Evolutionary conservation across 2,329 filamentous ascomycete genomes (phyloP).

Genomic region (Dryadomyces quercivorus): DNA sequence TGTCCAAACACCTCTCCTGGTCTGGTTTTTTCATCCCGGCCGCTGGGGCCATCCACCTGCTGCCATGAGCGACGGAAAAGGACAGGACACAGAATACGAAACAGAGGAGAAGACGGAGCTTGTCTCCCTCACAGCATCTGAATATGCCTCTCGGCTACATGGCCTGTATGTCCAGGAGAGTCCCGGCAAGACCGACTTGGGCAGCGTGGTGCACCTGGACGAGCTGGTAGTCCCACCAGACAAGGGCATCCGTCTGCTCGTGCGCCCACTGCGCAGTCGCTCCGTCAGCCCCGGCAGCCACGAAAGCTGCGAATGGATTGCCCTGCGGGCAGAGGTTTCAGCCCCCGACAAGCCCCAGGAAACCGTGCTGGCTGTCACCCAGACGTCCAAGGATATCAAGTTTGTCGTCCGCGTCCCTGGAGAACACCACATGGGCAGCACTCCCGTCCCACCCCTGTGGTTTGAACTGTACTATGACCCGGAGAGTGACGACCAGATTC

Average conservation of each 20-base stretch:
- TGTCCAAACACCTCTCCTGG: neutral
- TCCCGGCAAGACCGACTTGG: slow-evolving; percentile 23
- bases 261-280: slow-evolving; percentile 40
- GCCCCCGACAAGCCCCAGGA: slow-evolving; percentile 38
- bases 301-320: slow-evolving; percentile 45
- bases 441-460: slow-evolving; percentile 37
- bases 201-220: slow-evolving; percentile 40
- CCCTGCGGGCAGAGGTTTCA: slow-evolving; percentile 40
- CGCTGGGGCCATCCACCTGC: slow-evolving; percentile 3
- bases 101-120: slow-evolving; percentile 45
- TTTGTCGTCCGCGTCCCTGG: slow-evolving; percentile 45
- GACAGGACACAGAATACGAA: slow-evolving; percentile 17
- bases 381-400: slow-evolving; percentile 47
- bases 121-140: slow-evolving; percentile 44
- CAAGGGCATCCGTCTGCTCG: slow-evolving; percentile 43
- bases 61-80: slow-evolving; percentile 29
- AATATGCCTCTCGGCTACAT: slow-evolving; percentile 38
- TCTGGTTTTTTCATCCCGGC: neutral
- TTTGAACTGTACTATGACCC: slow-evolving; percentile 50
- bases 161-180: slow-evolving; percentile 31
- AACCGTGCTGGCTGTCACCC: slow-evolving; percentile 46
- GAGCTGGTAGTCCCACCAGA: slow-evolving; percentile 30
- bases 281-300: slow-evolving; percentile 40
- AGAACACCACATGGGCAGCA: slow-evolving; percentile 17
- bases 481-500: slow-evolving; percentile 43